A percentile compares a stretch with the other conserved stretches of the same genome.
These are phyloP conservation scores for Blepharisma undulans DNA, from an alignment of 169 alveolate genomes.

Conservation along the genomic window DNA sequence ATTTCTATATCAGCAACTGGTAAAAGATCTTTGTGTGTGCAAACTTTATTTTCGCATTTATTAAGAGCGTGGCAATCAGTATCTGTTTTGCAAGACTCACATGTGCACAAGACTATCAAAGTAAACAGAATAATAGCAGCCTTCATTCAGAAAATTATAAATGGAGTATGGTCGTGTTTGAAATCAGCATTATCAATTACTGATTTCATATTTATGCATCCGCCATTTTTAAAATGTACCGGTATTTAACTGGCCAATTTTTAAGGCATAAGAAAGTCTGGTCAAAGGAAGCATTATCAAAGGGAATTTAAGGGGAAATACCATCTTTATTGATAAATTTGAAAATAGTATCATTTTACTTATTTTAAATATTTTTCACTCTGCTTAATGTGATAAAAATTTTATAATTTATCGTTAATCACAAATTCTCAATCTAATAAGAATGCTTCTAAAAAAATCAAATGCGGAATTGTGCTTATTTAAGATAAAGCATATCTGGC, in stretches of 20 bases:
- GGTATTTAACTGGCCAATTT: neutral
- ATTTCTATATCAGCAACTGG: conserved; percentile 45
- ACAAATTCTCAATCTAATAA: too few relatives aligned
- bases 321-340: too few relatives aligned
- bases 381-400: too few relatives aligned
- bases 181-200: neutral
- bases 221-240: neutral
- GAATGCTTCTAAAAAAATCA: too few relatives aligned
- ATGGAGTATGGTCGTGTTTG: neutral
- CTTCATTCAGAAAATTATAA: neutral
- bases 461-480: too few relatives aligned
- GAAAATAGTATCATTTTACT: too few relatives aligned
- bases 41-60: neutral
- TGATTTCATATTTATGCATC: neutral
- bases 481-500: too few relatives aligned
- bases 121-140: neutral
- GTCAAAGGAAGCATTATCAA: too few relatives aligned
- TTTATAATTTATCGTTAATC: too few relatives aligned
- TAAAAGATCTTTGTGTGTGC: conserved; percentile 36
- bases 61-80: neutral
- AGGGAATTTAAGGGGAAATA: too few relatives aligned
- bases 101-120: neutral
- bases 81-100: conserved; percentile 23
- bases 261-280: neutral
- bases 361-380: too few relatives aligned